Evolutionary conservation across 164 flowering plant species (phyloP).

Genomic region (Nelumbo lutea): DNA sequence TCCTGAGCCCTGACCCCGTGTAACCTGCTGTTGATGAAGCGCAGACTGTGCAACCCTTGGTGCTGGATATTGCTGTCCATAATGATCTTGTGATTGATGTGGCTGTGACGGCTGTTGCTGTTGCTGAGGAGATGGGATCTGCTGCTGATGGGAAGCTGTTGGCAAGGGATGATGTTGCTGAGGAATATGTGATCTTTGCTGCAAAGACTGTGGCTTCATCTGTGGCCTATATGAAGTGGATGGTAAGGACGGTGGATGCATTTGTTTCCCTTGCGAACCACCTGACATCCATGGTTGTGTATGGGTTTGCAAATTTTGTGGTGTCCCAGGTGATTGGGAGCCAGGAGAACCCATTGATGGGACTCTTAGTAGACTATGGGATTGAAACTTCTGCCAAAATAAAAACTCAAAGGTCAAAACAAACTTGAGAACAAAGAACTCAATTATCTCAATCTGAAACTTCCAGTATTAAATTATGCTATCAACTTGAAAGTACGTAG

Average conservation of each 20-base stretch:
- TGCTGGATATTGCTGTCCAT: slow-evolving; percentile 43
- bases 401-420: neutral
- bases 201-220: slow-evolving; percentile 45
- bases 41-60: slow-evolving; percentile 43
- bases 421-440: neutral
- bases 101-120: slow-evolving; percentile 34
- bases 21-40: slow-evolving; percentile 45
- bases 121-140: slow-evolving; percentile 38
- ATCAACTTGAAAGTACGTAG: neutral
- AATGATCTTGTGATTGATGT: slow-evolving; percentile 55
- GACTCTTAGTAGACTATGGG: slow-evolving; percentile 50
- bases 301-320: slow-evolving; percentile 48
- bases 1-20: slow-evolving; percentile 39
- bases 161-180: slow-evolving; percentile 39
- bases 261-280: slow-evolving; percentile 50
- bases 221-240: slow-evolving; percentile 55
- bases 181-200: slow-evolving; percentile 54
- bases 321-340: slow-evolving; percentile 39
- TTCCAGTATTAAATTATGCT: neutral
- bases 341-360: slow-evolving; percentile 43
- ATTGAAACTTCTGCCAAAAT: slow-evolving; percentile 57
- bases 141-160: slow-evolving; percentile 44
- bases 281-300: slow-evolving; percentile 78
- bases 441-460: neutral
- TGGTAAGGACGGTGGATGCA: slow-evolving; percentile 52